Conservation (phyloP, 164 flowering plant species). For the Aristolochia fimbriata region DNA sequence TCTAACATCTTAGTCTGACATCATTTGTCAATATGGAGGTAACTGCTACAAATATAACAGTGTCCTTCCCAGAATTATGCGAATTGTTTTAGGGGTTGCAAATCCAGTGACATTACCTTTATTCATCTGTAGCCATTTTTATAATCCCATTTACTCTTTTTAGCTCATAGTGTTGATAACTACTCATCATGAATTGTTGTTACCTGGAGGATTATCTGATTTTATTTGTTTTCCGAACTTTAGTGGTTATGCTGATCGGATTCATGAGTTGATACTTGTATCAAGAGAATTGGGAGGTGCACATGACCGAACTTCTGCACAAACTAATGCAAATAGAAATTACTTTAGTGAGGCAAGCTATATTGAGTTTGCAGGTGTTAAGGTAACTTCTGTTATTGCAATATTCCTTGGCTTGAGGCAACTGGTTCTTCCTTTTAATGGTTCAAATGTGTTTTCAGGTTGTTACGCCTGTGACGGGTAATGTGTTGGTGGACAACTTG, state of each 20-base stretch:
- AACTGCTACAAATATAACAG: no score
- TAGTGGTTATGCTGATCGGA: constrained; percentile 99
- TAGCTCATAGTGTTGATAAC: no score
- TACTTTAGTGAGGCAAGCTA: constrained; percentile 74
- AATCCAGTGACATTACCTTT: no score
- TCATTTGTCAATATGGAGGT: no score
- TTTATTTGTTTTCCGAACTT: constrained; percentile 6
- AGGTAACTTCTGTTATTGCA: constrained; percentile 31
- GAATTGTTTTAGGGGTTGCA: no score
- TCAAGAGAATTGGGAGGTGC: constrained; percentile 61
- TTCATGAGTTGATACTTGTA: constrained; percentile 70
- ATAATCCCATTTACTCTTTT: no score
- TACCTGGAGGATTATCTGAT: background rate
- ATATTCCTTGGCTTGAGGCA: background rate
- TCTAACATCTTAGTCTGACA: no score
- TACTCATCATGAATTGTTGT: background rate
- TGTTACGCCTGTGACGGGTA: constrained; percentile 85
- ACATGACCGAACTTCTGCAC: constrained; percentile 40
- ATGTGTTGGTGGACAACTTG: constrained; percentile 84
- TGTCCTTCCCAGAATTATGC: no score
- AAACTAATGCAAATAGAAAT: constrained; percentile 48
- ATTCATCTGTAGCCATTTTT: no score
- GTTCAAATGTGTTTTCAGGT: constrained; percentile 43
- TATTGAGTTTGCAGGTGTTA: constrained; percentile 80
- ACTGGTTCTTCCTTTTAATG: constrained; percentile 1